These are phyloP conservation scores for Brassica carinata DNA, from an alignment of 345 rosid genomes.

Conservation along the genomic window DNA sequence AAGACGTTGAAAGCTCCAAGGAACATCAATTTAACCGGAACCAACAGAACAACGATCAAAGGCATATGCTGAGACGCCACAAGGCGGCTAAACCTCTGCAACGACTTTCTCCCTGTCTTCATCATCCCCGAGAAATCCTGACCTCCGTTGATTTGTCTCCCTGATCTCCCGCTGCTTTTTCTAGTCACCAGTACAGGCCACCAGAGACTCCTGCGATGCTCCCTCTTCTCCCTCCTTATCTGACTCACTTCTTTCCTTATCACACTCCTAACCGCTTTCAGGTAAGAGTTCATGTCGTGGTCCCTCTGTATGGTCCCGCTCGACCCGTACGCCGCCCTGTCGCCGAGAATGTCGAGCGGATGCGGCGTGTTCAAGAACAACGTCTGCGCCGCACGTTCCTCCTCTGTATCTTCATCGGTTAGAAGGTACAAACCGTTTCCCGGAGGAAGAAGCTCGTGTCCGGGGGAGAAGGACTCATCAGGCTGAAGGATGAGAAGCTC, in stretches of 20 bases:
- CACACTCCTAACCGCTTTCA: conserved; percentile 60
- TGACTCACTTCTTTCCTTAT: conserved; percentile 65
- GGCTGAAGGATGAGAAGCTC: conserved; percentile 87
- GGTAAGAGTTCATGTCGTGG: conserved; percentile 79
- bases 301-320: conserved; percentile 77
- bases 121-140: conserved; percentile 62
- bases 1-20: conserved; percentile 56
- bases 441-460: conserved; percentile 74
- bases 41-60: conserved; percentile 65
- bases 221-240: conserved; percentile 59
- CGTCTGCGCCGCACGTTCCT: conserved; percentile 60
- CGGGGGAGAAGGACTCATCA: conserved; percentile 76
- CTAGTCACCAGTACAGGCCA: conserved; percentile 57
- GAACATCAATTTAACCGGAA: conserved; percentile 68
- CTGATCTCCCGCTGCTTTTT: conserved; percentile 30
- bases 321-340: conserved; percentile 74
- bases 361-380: conserved; percentile 81
- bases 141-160: conserved; percentile 43
- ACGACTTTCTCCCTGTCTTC: conserved; percentile 65
- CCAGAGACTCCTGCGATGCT: conserved; percentile 63
- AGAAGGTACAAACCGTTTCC: conserved; percentile 71
- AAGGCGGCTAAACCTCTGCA: conserved; percentile 65
- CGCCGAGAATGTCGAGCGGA: conserved; percentile 82
- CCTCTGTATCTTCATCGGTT: conserved; percentile 53
- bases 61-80: conserved; percentile 88